phyloP scores from a whole-genome alignment of 495 filamentous ascomycete genomes.

The Aspergillus conjunctus region DNA sequence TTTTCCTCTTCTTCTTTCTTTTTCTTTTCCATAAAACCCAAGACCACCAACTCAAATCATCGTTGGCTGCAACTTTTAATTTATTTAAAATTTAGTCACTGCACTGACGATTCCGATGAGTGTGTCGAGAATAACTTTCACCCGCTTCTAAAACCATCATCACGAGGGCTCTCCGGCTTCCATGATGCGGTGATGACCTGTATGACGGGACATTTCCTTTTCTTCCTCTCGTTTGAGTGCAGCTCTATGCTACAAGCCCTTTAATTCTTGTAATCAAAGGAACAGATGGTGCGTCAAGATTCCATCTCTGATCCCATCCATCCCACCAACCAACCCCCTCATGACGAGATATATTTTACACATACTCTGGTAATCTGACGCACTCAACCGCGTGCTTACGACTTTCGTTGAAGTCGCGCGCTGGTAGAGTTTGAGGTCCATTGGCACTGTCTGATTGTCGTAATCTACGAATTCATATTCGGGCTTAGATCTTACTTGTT shows the following conservation, averaged over 20 bases:
- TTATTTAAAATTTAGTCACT: constrained; percentile 48
- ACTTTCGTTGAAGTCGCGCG: constrained; percentile 28
- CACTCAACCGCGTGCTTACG: constrained; percentile 61
- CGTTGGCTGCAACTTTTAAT: constrained; percentile 61
- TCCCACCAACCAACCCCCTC: constrained; percentile 6
- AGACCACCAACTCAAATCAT: constrained; percentile 97
- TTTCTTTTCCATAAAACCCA: constrained; percentile 53
- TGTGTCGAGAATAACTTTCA: constrained; percentile 76
- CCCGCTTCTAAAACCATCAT: constrained; percentile 99
- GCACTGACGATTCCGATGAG: constrained; percentile 84
- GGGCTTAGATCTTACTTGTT: background rate
- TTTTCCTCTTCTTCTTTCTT: constrained; percentile 24
- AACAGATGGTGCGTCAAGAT: constrained; percentile 18
- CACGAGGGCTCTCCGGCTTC: constrained; percentile 88
- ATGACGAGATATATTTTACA: constrained; percentile 59
- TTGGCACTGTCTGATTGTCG: constrained; percentile 70
- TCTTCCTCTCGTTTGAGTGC: no score
- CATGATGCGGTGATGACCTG: constrained; percentile 99
- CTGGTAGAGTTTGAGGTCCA: constrained; percentile 71
- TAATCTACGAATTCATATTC: background rate
- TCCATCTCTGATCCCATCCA: background rate
- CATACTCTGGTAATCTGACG: constrained; percentile 82
- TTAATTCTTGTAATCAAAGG: background rate
- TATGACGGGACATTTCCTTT: constrained; percentile 67
- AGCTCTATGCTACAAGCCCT: background rate